Percentiles rank a stretch among this genome's conserved stretches.
phyloP scores from a whole-genome alignment of 129 eudicot species.

The Centaurea solstitialis region DNA sequence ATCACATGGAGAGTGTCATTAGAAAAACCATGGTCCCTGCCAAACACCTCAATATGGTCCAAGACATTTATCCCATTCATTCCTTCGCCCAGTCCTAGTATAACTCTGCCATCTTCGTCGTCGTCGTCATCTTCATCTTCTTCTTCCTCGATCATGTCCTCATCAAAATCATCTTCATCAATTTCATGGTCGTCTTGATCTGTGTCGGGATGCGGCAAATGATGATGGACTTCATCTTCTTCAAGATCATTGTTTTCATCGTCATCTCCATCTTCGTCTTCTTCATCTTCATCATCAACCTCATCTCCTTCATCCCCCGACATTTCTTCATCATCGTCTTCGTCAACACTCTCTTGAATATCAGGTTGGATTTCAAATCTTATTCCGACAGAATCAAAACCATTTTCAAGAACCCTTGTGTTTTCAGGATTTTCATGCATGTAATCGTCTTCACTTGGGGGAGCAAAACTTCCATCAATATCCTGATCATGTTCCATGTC shows the following conservation, averaged over 20 bases:
- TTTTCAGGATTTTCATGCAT: slow-evolving; percentile 90
- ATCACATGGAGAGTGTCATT: slow-evolving; percentile 88
- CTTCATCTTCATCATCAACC: slow-evolving; percentile 42
- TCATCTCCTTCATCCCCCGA: slow-evolving; percentile 93
- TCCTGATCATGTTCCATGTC: slow-evolving; percentile 99
- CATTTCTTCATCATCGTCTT: slow-evolving; percentile 88
- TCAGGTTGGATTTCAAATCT: slow-evolving; percentile 82
- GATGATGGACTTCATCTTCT: slow-evolving; percentile 82
- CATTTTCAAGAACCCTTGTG: slow-evolving; percentile 62
- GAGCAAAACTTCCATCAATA: slow-evolving; percentile 74
- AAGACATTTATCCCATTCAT: slow-evolving; percentile 93
- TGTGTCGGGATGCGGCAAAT: slow-evolving; percentile 80
- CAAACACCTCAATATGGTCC: slow-evolving; percentile 96
- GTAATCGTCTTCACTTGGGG: slow-evolving; percentile 79
- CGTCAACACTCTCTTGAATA: slow-evolving; percentile 68
- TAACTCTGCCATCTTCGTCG: slow-evolving; percentile 88
- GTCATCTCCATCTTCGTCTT: slow-evolving; percentile 82
- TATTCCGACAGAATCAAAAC: slow-evolving; percentile 71
- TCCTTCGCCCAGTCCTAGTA: slow-evolving; percentile 80
- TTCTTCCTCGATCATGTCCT: slow-evolving; percentile 92
- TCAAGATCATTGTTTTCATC: slow-evolving; percentile 81
- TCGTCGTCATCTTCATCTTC: slow-evolving; percentile 87
- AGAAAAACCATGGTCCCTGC: slow-evolving; percentile 70
- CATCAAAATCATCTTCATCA: slow-evolving; percentile 91
- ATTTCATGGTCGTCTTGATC: slow-evolving; percentile 97